Base-by-base conservation (phyloP, 108 stramenopile species). In the Schizochytrium sp. region DNA sequence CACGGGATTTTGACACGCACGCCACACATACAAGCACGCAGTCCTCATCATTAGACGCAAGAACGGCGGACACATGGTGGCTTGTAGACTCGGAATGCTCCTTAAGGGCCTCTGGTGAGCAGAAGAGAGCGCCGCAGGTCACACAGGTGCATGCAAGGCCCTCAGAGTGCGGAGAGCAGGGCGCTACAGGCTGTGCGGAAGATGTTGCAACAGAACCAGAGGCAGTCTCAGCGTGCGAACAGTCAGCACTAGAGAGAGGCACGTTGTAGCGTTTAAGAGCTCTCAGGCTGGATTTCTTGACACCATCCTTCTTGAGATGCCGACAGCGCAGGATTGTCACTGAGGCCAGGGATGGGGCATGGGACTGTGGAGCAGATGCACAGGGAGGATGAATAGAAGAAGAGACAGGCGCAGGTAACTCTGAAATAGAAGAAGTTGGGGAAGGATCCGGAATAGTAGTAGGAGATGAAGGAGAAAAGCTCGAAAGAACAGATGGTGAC, bases 271-370 rank as follows among this genome's bases (percentile, higher is more conserved):
- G 64, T 2, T 69, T 69, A 44, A 69, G 64, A 38, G 15, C 64
- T 44, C 64, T 12, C 5, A 69, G 64, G 64, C 12, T 15, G 64
- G 64, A 44, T 15, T 69, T 69, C 42, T 44, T 44, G 64, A 12
- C 64, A 8, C 28, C 59, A n/a, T 60, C 28, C 28, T 69, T 69
- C 64, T 69, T 69, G 12, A 69, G 64, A 44, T 69, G 64, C 64
- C 64, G 12, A 44, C 64, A 69, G 28, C 28, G 28, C 28, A 28
- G 28, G 28, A 28, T 28, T 28, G 28, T 28, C 28, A 28, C 0
- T 28, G 28, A 28, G 28, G 28, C 28, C 28, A 28, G 28, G 28
- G 28, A 28, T 28, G 28, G 28, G 28, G 28, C 28, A 28, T 28
- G 28, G 28, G 28, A 28, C 28, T 28, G 28, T 28, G 28, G 28